Percentiles rank a stretch among this genome's conserved stretches.
phyloP scores from a whole-genome alignment of 495 filamentous ascomycete genomes.

The Penicillium ochrochloron region DNA sequence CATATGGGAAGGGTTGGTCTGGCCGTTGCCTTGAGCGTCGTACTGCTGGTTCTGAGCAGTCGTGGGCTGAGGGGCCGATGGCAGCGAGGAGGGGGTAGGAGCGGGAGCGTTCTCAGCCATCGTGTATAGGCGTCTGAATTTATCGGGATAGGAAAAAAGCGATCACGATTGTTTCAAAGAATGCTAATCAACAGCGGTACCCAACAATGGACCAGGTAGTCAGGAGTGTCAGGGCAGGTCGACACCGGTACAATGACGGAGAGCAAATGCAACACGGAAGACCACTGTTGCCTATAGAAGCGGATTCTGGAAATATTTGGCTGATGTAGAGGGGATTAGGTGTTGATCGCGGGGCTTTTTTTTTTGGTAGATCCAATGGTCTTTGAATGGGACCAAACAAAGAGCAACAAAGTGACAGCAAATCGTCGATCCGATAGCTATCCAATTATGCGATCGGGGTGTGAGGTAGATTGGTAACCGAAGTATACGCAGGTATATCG shows the following conservation, averaged over 20 bases:
- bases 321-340: neutral
- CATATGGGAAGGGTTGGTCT: conserved; percentile 75
- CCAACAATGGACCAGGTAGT: neutral
- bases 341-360: conserved; percentile 5
- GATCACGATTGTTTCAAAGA: conserved; percentile 1
- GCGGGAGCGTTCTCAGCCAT: conserved; percentile 72
- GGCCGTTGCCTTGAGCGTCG: conserved; percentile 67
- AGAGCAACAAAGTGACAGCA: conserved; percentile 11
- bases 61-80: conserved; percentile 67
- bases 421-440: neutral
- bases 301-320: neutral
- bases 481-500: conserved; percentile 4
- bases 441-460: neutral
- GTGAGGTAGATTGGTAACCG: neutral
- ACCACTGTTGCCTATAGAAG: neutral
- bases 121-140: conserved; percentile 25
- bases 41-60: conserved; percentile 72
- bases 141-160: neutral
- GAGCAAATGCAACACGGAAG: neutral
- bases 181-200: neutral
- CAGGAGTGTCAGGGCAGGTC: conserved; percentile 6
- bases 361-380: neutral
- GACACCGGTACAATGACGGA: neutral
- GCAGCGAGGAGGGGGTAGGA: conserved; percentile 58
- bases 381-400: conserved; percentile 17